Evolutionary conservation across 768 basidiomycete species (phyloP).

Genomic region (Pleurotus salmoneostramineus): DNA sequence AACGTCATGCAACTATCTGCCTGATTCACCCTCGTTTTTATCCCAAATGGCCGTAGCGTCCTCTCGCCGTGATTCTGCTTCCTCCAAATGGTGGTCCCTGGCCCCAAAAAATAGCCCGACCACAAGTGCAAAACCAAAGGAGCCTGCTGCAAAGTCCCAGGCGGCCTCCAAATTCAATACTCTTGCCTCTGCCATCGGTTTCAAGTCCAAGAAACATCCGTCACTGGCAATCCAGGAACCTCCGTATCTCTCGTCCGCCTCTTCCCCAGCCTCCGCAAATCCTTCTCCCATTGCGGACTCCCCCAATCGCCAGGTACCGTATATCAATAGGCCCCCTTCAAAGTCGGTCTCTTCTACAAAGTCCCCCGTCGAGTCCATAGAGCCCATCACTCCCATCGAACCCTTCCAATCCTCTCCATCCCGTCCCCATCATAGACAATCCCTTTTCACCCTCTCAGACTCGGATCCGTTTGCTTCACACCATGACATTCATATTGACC

Average conservation of each 20-base stretch:
- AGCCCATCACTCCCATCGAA: conserved; percentile 54
- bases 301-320: conserved; percentile 17
- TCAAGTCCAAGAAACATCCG: conserved; percentile 59
- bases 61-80: conserved; percentile 27
- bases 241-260: conserved; percentile 17
- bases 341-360: conserved; percentile 55
- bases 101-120: conserved; percentile 22
- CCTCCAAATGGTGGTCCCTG: conserved; percentile 42
- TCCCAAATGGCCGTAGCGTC: conserved; percentile 19
- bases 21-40: conserved; percentile 16
- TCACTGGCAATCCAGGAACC: conserved; percentile 51
- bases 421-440: conserved; percentile 28
- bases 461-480: conserved; percentile 59
- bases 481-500: conserved; percentile 34
- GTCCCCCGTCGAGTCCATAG: conserved; percentile 50
- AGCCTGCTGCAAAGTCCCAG: conserved; percentile 20
- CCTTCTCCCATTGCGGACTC: conserved; percentile 12
- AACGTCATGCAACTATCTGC: conserved; percentile 5
- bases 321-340: conserved; percentile 39
- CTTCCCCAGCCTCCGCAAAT: conserved; percentile 15
- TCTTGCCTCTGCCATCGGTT: conserved; percentile 57
- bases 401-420: conserved; percentile 19
- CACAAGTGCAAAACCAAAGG: conserved; percentile 23
- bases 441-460: conserved; percentile 61
- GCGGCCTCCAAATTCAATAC: conserved; percentile 45